Base-by-base conservation (phyloP, 1,284 basidiomycete species). In the Mycena sp. region DNA sequence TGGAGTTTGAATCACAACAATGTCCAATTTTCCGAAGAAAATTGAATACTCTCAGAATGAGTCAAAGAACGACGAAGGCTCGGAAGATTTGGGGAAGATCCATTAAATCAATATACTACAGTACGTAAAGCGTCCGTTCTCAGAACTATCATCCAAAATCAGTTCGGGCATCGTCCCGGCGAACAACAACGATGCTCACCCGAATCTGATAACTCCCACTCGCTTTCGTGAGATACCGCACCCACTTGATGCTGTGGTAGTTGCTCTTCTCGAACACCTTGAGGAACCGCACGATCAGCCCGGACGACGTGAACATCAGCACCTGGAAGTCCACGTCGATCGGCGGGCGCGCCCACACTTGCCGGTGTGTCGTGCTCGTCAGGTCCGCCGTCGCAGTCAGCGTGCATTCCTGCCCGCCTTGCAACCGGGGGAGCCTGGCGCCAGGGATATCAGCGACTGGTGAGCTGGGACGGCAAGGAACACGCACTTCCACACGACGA, bases 321-420 rank as follows among this genome's bases (percentile, higher is more conserved):
- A 99, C 97, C 80, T 96, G 89, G 79, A 99, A 99, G 78, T 99
- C 96, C 64, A 99, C 89, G 71, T 98, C 94, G 72, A 99, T 99
- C 6, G 98, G 98, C 11, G 98, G 97, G 51, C 97, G 85, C 11
- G 95, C 95, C 98, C 98, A 99, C 2, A 96, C 89, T 85, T 98
- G 96, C 44, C 93, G 88, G 48, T 63, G 61, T 0, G 96, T 98
- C 21, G 93, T 97, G 62, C 88, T 88, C 2, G 95, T 94, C 53
- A 98, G 81, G 37, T 88, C 86, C 4, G 95, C 96, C 21, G 92
- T 89, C 0, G 90, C 97, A 1, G 88, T 88, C 59, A 99, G 87
- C 0, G 94, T 94, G 68, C 89, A 87, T 78, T 99, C 97, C 68
- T 94, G 90, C 17, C 92, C 92, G 46, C 98, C 98, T 78, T 98